phyloP scores from a whole-genome alignment of 805 yeast genomes.

The Candida peoriensis region DNA sequence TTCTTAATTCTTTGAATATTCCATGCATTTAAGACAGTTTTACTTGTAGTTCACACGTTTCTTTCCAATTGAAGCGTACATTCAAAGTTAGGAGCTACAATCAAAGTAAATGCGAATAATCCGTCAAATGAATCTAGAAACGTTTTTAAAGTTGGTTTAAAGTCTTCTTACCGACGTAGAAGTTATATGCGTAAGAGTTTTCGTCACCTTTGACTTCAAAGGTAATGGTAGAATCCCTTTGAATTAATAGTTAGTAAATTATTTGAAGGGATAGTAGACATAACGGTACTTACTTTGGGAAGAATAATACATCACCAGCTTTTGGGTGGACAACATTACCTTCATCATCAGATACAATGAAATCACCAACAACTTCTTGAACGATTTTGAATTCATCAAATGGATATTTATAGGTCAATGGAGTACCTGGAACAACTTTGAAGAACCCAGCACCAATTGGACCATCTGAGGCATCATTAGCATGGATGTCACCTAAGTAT shows the following conservation, averaged over 20 bases:
- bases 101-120: neutral
- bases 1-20: too few species aligned
- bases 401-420: slow-evolving; percentile 56
- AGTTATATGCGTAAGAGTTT: slow-evolving; percentile 39
- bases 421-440: slow-evolving; percentile 64
- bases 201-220: slow-evolving; percentile 61
- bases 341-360: slow-evolving; percentile 56
- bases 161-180: slow-evolving; percentile 23
- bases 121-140: neutral
- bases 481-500: slow-evolving; percentile 58
- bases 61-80: too few species aligned
- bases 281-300: too few species aligned
- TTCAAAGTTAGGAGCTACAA: too few species aligned
- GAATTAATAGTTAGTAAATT: too few species aligned
- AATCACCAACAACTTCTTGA: slow-evolving; percentile 63
- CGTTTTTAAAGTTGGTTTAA: slow-evolving; percentile 10
- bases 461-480: slow-evolving; percentile 53
- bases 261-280: too few species aligned
- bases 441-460: slow-evolving; percentile 65
- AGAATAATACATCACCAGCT: slow-evolving; percentile 66
- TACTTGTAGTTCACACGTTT: too few species aligned
- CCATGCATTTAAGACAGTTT: too few species aligned
- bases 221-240: slow-evolving; percentile 64
- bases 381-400: slow-evolving; percentile 67
- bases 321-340: slow-evolving; percentile 51